A percentile compares a stretch with the other conserved stretches of the same genome.
Evolutionary conservation across 2,329 filamentous ascomycete genomes (phyloP).

Genomic region (Phoma sp.): DNA sequence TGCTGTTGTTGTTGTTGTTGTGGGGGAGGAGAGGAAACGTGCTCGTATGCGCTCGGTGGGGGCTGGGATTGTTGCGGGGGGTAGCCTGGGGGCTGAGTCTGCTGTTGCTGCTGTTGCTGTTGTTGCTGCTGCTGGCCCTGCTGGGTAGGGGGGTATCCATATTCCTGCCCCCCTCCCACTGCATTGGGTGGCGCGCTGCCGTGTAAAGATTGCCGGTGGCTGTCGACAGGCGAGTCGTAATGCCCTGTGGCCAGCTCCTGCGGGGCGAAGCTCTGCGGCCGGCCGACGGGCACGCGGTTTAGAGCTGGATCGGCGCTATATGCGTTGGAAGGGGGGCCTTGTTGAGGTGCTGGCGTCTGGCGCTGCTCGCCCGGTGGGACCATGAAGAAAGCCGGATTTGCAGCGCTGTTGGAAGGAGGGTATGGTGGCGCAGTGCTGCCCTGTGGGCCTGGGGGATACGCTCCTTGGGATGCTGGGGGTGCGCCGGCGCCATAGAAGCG

Average conservation of each 20-base stretch:
- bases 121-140: slow-evolving; percentile 12
- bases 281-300: slow-evolving; percentile 39
- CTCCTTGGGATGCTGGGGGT: slow-evolving; percentile 40
- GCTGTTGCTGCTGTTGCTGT: not conserved
- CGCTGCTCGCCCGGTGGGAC: slow-evolving; percentile 41
- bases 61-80: slow-evolving; percentile 33
- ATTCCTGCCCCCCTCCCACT: slow-evolving; percentile 34
- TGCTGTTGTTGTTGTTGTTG: slow-evolving; percentile 32
- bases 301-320: slow-evolving; percentile 46
- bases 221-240: slow-evolving; percentile 56
- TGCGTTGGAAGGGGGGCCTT: slow-evolving; percentile 41
- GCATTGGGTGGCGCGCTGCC: slow-evolving; percentile 29
- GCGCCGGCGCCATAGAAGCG: slow-evolving; percentile 38
- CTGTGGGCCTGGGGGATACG: slow-evolving; percentile 46
- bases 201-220: slow-evolving; percentile 47
- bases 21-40: slow-evolving; percentile 35
- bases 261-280: slow-evolving; percentile 49
- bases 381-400: slow-evolving; percentile 49
- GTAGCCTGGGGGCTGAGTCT: slow-evolving; percentile 29
- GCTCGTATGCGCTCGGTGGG: slow-evolving; percentile 37
- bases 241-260: slow-evolving; percentile 56
- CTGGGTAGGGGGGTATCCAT: slow-evolving; percentile 33
- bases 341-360: slow-evolving; percentile 38
- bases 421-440: slow-evolving; percentile 40
- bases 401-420: slow-evolving; percentile 37